Evolutionary conservation across 1,139 yeast species (phyloP).

Genomic region (Cylindricascospora bacillispora): DNA sequence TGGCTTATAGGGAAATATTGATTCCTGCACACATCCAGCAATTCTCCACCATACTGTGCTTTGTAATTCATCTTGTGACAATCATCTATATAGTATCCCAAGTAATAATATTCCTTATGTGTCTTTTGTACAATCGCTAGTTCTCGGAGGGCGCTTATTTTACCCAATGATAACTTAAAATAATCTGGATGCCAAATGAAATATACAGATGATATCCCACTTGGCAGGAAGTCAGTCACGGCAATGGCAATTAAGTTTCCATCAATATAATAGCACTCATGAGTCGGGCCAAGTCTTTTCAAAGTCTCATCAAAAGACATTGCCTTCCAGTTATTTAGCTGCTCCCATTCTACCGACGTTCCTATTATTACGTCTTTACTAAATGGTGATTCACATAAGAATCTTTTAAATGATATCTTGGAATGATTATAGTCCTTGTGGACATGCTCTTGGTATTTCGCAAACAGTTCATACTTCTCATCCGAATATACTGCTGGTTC

Average conservation of each 20-base stretch:
- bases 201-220: conserved; percentile 72
- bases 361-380: conserved; percentile 22
- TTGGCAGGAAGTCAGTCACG: conserved; percentile 65
- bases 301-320: conserved; percentile 8
- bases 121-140: conserved; percentile 33
- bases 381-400: conserved; percentile 64
- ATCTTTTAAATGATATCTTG: conserved; percentile 40
- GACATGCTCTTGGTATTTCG: conserved; percentile 52
- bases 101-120: conserved; percentile 40
- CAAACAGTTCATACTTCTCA: conserved; percentile 56
- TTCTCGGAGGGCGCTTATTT: conserved; percentile 64
- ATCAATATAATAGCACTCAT: conserved; percentile 64
- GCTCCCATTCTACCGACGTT: conserved; percentile 19
- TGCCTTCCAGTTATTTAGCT: conserved; percentile 27
- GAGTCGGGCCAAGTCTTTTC: conserved; percentile 38
- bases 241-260: conserved; percentile 60
- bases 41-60: conserved; percentile 62
- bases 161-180: conserved; percentile 61
- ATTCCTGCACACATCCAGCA: conserved; percentile 42
- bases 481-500: conserved; percentile 41
- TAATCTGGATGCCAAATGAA: conserved; percentile 83
- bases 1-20: conserved; percentile 33
- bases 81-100: conserved; percentile 70
- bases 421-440: conserved; percentile 50
- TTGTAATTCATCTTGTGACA: conserved; percentile 80